phyloP scores from a whole-genome alignment of 495 filamentous ascomycete species.

The Aspergillus avenaceus region DNA sequence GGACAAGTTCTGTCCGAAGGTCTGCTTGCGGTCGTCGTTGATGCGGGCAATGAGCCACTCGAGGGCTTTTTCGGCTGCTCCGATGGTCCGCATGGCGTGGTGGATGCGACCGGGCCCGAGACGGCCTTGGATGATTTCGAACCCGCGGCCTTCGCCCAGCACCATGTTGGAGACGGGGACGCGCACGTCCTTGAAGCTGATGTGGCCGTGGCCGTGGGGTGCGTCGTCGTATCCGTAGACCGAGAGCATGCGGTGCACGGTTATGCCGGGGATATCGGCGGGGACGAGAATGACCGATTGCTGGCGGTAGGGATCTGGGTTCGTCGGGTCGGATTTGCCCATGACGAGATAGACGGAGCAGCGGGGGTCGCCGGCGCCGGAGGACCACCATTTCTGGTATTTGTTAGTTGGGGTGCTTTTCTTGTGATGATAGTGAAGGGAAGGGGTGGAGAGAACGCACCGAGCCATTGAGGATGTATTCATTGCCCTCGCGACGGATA shows the following conservation, averaged over 20 bases:
- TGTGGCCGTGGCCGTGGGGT: slow-evolving; percentile 88
- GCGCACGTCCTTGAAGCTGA: slow-evolving; percentile 80
- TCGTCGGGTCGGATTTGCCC: slow-evolving; percentile 73
- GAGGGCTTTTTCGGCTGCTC: slow-evolving; percentile 76
- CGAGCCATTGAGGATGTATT: slow-evolving; percentile 82
- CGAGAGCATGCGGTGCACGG: slow-evolving; percentile 76
- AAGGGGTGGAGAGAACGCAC: slow-evolving; percentile 41
- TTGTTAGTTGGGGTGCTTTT: neutral
- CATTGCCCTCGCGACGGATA: slow-evolving; percentile 73
- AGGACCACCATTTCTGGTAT: slow-evolving; percentile 89
- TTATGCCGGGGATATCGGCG: slow-evolving; percentile 69
- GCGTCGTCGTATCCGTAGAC: slow-evolving; percentile 96
- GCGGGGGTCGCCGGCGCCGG: slow-evolving; percentile 83
- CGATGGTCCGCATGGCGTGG: slow-evolving; percentile 89
- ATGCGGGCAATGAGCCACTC: slow-evolving; percentile 87
- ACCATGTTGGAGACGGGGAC: slow-evolving; percentile 75
- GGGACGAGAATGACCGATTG: slow-evolving; percentile 89
- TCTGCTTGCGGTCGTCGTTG: slow-evolving; percentile 81
- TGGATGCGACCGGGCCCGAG: slow-evolving; percentile 90
- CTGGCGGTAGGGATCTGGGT: slow-evolving; percentile 74
- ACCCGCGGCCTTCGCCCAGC: slow-evolving; percentile 86
- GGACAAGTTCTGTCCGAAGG: slow-evolving; percentile 75
- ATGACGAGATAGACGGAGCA: slow-evolving; percentile 90
- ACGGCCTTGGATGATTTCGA: slow-evolving; percentile 93
- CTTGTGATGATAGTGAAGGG: neutral